A percentile compares a stretch with the other conserved stretches of the same genome.
These are phyloP conservation scores for Aspergillus incahuasiensis DNA, from an alignment of 495 filamentous ascomycete species.

Conservation along the genomic window DNA sequence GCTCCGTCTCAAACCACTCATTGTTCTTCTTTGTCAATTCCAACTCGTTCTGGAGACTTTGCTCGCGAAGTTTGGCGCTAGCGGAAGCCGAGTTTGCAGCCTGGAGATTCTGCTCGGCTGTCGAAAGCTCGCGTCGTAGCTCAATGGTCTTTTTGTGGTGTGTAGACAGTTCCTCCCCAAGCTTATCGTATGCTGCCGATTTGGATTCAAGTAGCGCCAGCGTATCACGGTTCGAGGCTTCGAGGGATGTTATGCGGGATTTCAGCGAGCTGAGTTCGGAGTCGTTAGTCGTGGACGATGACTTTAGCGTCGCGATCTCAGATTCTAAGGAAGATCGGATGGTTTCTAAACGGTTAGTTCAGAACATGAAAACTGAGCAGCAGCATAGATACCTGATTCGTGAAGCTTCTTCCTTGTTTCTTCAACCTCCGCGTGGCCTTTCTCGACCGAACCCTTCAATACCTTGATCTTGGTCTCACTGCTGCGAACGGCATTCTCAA, in stretches of 20 bases:
- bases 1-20: constrained; percentile 85
- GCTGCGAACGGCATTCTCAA: constrained; percentile 78
- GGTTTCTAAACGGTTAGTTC: constrained; percentile 50
- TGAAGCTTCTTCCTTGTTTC: constrained; percentile 73
- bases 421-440: constrained; percentile 72
- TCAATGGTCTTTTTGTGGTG: constrained; percentile 86
- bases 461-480: constrained; percentile 75
- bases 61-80: constrained; percentile 79
- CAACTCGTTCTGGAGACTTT: constrained; percentile 81
- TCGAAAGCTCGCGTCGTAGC: constrained; percentile 71
- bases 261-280: constrained; percentile 74
- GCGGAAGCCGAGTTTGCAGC: constrained; percentile 69
- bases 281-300: constrained; percentile 66
- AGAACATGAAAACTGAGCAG: background rate
- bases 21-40: constrained; percentile 80
- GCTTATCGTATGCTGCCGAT: constrained; percentile 74
- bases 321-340: constrained; percentile 63
- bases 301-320: constrained; percentile 75
- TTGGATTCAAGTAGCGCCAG: constrained; percentile 85
- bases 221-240: constrained; percentile 87
- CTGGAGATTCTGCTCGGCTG: constrained; percentile 76
- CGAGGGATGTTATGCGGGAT: constrained; percentile 75
- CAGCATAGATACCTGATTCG: constrained; percentile 61
- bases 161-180: constrained; percentile 78
- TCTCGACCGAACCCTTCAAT: constrained; percentile 75